Conservation (phyloP, 352 stramenopile species). For the Pythium folliculosum region DNA sequence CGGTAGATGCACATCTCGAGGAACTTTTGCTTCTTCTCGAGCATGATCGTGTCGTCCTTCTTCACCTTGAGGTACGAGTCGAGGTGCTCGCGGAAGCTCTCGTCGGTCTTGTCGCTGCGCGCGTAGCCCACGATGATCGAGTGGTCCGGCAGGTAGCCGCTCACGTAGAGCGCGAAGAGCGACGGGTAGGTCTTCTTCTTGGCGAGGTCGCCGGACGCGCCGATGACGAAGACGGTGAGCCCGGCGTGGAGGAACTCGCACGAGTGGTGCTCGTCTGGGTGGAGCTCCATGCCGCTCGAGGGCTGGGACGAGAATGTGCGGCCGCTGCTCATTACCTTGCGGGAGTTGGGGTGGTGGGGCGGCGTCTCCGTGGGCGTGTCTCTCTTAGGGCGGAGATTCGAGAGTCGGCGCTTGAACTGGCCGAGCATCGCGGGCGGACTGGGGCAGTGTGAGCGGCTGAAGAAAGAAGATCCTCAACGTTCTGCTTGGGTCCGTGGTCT, state of each 20-base stretch:
- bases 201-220: slow-evolving; percentile 85
- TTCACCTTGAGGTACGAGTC: slow-evolving; percentile 63
- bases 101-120: slow-evolving; percentile 74
- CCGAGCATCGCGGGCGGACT: slow-evolving; percentile 7
- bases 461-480: slow-evolving; percentile 9
- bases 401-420: slow-evolving; percentile 25
- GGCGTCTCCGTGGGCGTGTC: slow-evolving; percentile 5
- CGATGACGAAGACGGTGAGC: slow-evolving; percentile 86
- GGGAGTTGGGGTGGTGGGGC: not conserved
- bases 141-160: slow-evolving; percentile 80
- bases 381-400: slow-evolving; percentile 23
- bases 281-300: slow-evolving; percentile 27
- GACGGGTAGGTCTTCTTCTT: slow-evolving; percentile 94
- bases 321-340: slow-evolving; percentile 14
- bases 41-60: slow-evolving; percentile 39
- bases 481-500: slow-evolving; percentile 14
- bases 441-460: slow-evolving; percentile 2
- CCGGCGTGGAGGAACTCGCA: slow-evolving; percentile 72
- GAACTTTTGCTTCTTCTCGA: slow-evolving; percentile 65
- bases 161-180: slow-evolving; percentile 85
- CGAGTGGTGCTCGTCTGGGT: slow-evolving; percentile 52
- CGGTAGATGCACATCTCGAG: slow-evolving; percentile 79
- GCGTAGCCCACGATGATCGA: slow-evolving; percentile 88
- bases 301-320: not conserved
- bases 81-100: slow-evolving; percentile 85